phyloP scores from a whole-genome alignment of 2,329 filamentous ascomycete genomes.

The Neospermospora avenae region DNA sequence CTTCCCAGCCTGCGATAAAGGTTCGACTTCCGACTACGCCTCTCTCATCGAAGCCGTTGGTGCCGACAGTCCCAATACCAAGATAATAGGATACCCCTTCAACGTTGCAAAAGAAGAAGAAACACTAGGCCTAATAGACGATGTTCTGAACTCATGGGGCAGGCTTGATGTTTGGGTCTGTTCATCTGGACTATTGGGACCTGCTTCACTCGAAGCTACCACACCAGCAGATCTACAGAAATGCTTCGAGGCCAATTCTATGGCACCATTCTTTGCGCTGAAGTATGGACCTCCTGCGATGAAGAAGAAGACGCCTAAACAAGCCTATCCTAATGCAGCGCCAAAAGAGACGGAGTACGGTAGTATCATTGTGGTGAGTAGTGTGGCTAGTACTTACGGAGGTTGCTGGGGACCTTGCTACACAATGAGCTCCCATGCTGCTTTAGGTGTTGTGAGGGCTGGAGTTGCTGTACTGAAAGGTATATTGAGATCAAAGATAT shows the following conservation, averaged over 20 bases:
- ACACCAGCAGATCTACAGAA: conserved; percentile 53
- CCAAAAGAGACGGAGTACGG: conserved; percentile 59
- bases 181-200: conserved; percentile 54
- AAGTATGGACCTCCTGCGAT: conserved; percentile 64
- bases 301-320: conserved; percentile 52
- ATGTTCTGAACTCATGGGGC: conserved; percentile 58
- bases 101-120: conserved; percentile 56
- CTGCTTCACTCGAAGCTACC: conserved; percentile 53
- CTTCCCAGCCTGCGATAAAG: conserved; percentile 46
- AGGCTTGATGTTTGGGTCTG: conserved; percentile 60
- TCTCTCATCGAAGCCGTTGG: conserved; percentile 42
- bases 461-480: conserved; percentile 56
- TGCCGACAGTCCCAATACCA: conserved; percentile 50
- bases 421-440: conserved; percentile 58
- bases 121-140: conserved; percentile 58
- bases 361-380: conserved; percentile 58
- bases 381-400: conserved; percentile 54
- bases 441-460: conserved; percentile 56
- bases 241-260: conserved; percentile 57
- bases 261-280: conserved; percentile 62
- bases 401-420: conserved; percentile 58
- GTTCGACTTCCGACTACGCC: conserved; percentile 40
- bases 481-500: not conserved
- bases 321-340: conserved; percentile 58
- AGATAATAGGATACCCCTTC: conserved; percentile 60